Conservation (phyloP, 2,329 filamentous ascomycete genomes). For the Aspergillus sp. region DNA sequence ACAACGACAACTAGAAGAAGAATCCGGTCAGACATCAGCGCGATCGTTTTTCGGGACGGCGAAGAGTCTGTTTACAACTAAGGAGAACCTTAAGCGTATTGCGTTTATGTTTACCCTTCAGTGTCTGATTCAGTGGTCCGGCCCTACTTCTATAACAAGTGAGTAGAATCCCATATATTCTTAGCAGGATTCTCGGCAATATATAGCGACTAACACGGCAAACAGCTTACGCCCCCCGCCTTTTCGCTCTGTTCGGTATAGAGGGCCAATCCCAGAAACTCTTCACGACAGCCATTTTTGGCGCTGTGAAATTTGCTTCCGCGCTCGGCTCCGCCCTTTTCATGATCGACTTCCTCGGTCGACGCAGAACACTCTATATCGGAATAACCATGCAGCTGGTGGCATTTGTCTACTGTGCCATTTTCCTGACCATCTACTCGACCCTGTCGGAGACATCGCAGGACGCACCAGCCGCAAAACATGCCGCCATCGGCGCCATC, state of each 20-base stretch:
- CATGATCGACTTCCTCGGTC: conserved; percentile 72
- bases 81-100: background rate
- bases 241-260: conserved; percentile 70
- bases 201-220: background rate
- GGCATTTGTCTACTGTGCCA: conserved; percentile 56
- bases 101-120: conserved; percentile 52
- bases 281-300: conserved; percentile 71
- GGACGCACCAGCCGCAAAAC: background rate
- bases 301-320: conserved; percentile 68
- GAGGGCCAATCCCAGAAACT: conserved; percentile 66
- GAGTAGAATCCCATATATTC: background rate
- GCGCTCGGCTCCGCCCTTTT: conserved; percentile 69
- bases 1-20: conserved; percentile 4
- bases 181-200: too few species aligned
- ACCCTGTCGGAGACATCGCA: conserved; percentile 9
- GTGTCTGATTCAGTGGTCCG: conserved; percentile 70
- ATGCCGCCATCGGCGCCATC: conserved; percentile 37
- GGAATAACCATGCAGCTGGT: conserved; percentile 51
- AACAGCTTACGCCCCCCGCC: conserved; percentile 63
- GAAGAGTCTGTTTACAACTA: background rate
- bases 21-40: background rate
- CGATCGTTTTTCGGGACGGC: background rate
- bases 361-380: conserved; percentile 57
- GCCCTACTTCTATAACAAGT: conserved; percentile 69
- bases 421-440: conserved; percentile 44